Evolutionary conservation across 306 rosid species (phyloP), one percentile per base, ranked within the genome.

Genomic region (Acacia acuminata): DNA sequence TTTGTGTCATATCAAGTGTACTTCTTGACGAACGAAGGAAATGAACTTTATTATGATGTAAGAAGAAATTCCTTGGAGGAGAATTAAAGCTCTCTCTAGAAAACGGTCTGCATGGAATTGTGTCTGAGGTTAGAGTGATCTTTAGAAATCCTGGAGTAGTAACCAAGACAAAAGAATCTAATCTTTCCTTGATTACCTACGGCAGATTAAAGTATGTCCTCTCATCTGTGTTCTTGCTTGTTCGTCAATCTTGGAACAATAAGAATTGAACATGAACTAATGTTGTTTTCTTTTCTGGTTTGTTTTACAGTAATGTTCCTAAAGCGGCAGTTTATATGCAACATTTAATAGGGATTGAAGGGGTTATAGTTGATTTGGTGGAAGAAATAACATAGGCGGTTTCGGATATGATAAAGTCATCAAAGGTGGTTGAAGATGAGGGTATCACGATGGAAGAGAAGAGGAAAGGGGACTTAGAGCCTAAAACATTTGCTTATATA

Each of bases 251-350:
- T 20, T 68, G 51, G 75, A 8, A 2, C 10, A 22, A 16, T 16
- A 7, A 12, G 44, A 19, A 30, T 19, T 68, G 27, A 7, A 3
- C 56, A 16, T 77, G 36, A 38, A 30, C 71, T 73, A n/a, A 68
- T 47, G 13, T 10, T 47, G 73, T 55, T 24, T 71, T 36, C 38
- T 4, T 2, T 9, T 1, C 10, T 25, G 75, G 68, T n/a, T 73
- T 30, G 36, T 64, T 19, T 55, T 75, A 80, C 92, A 95, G 98
- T 73, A 96, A 96, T 80, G 98, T 96, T 80, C 79, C 97, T 3
- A 97, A 96, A 75, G n/a, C n/a, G n/a, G 98, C 98, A 10, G 98
- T 96, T 7, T 89, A 92, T 88, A 61, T 94, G 93, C 98, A 96
- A 84, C 89, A 94, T 82, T 43, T 96, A 47, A 96, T 96, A 97